Percentiles rank a stretch among this genome's conserved stretches.
Evolutionary conservation across 345 rosid species (phyloP).

Genomic region (Odontarrhena argentea): DNA sequence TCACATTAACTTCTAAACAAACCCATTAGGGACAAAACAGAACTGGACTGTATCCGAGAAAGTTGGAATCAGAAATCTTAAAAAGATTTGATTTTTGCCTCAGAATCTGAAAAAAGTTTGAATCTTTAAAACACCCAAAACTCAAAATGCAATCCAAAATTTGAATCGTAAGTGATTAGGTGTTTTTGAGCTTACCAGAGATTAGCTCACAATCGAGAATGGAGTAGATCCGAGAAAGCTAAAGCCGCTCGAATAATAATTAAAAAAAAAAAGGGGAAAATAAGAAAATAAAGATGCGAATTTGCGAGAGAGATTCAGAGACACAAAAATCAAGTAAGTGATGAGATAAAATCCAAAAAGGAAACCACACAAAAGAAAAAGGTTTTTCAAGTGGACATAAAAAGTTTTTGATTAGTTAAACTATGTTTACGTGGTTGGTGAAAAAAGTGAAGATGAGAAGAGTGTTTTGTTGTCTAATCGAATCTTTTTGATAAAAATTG

Average conservation of each 20-base stretch:
- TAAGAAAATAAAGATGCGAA: conserved; percentile 20
- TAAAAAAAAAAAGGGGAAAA: background rate
- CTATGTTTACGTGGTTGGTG: too few relatives aligned
- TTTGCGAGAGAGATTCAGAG: conserved; percentile 23
- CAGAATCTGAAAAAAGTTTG: conserved; percentile 12
- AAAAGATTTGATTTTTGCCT: background rate
- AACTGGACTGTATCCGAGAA: conserved; percentile 1
- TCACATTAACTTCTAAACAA: background rate
- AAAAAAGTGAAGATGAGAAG: too few relatives aligned
- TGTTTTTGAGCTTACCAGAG: conserved; percentile 30
- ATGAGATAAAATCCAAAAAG: conserved; percentile 31
- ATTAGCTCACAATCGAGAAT: background rate
- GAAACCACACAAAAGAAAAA: background rate
- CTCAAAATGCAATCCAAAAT: background rate
- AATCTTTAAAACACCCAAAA: conserved; percentile 9
- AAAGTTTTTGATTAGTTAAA: conserved; percentile 24
- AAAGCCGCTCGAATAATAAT: conserved; percentile 5
- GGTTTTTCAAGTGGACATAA: conserved; percentile 36
- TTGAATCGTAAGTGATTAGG: conserved; percentile 13
- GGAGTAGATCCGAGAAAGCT: conserved; percentile 36
- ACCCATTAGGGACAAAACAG: background rate
- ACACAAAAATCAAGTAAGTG: conserved; percentile 38
- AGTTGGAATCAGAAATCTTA: conserved; percentile 13
- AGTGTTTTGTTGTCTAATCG: too few relatives aligned
- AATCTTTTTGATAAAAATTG: too few relatives aligned